Evolutionary conservation across 345 rosid species (phyloP).

Genomic region (Pistacia atlantica): DNA sequence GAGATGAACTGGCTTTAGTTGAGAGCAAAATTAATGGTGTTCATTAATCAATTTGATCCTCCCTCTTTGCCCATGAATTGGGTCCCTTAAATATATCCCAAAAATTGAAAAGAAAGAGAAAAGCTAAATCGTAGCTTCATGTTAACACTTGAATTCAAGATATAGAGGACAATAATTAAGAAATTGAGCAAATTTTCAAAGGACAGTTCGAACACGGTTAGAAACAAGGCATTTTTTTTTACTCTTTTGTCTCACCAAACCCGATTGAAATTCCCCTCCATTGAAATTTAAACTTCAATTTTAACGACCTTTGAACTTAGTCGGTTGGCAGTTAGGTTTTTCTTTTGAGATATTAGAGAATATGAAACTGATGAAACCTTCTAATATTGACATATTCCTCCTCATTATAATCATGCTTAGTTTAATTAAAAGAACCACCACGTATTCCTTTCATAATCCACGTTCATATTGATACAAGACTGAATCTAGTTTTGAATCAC

Average conservation of each 20-base stretch:
- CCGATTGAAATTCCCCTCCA: slow-evolving; percentile 17
- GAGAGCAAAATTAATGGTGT: background rate
- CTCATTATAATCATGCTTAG: no score
- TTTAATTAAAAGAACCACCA: no score
- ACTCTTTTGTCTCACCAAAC: slow-evolving; percentile 28
- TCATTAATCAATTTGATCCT: no score
- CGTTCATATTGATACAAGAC: no score
- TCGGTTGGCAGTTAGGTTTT: slow-evolving; percentile 10
- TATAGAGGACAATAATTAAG: background rate
- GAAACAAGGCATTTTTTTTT: background rate
- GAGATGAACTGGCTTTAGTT: background rate
- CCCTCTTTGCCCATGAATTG: no score
- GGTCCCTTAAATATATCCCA: no score
- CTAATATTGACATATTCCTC: background rate
- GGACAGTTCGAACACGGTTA: background rate
- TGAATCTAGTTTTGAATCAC: no score
- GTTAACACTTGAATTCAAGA: no score
- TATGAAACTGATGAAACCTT: background rate
- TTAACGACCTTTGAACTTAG: slow-evolving; percentile 29
- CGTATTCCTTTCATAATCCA: no score
- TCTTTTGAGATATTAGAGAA: background rate
- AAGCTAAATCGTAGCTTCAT: no score
- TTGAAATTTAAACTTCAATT: slow-evolving; percentile 10
- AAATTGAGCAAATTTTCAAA: background rate
- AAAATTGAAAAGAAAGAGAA: no score